phyloP scores from a whole-genome alignment of 768 basidiomycete species.

The Termitomyces sp. region DNA sequence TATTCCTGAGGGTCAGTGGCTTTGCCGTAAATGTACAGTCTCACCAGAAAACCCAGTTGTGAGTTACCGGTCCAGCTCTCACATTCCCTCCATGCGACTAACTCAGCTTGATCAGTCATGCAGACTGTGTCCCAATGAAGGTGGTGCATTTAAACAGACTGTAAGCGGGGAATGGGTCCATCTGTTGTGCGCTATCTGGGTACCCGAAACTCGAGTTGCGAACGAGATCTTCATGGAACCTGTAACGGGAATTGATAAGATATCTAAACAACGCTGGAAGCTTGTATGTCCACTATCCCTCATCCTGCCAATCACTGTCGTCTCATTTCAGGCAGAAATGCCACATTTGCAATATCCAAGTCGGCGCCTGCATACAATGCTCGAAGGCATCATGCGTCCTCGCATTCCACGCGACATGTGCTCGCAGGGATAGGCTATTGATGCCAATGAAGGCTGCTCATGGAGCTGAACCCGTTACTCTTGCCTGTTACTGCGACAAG shows the following conservation, averaged over 20 bases:
- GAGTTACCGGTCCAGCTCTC: conserved; percentile 22
- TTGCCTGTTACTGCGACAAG: conserved; percentile 84
- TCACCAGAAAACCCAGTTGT: conserved; percentile 96
- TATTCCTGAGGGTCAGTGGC: conserved; percentile 99
- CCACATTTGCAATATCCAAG: conserved; percentile 37
- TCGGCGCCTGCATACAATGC: conserved; percentile 95
- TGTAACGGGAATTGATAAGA: conserved; percentile 81
- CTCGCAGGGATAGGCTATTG: conserved; percentile 77
- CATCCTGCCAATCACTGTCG: background rate
- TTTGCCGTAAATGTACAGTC: conserved; percentile 97
- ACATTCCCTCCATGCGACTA: background rate
- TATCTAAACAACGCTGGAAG: conserved; percentile 91
- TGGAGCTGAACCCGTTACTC: conserved; percentile 55
- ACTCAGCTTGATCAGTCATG: conserved; percentile 55
- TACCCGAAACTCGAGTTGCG: conserved; percentile 88
- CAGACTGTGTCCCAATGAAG: conserved; percentile 93
- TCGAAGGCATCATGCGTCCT: conserved; percentile 62
- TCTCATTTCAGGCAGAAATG: conserved; percentile 35
- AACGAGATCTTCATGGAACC: conserved; percentile 99
- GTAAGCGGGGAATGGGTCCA: conserved; percentile 92
- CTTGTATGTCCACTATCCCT: conserved; percentile 50
- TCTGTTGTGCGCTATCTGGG: conserved; percentile 94
- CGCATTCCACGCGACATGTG: conserved; percentile 95
- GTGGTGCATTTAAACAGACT: conserved; percentile 98
- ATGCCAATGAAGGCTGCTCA: conserved; percentile 84